Conservation (phyloP, 768 basidiomycete species). For the Mycena alexandri region DNA sequence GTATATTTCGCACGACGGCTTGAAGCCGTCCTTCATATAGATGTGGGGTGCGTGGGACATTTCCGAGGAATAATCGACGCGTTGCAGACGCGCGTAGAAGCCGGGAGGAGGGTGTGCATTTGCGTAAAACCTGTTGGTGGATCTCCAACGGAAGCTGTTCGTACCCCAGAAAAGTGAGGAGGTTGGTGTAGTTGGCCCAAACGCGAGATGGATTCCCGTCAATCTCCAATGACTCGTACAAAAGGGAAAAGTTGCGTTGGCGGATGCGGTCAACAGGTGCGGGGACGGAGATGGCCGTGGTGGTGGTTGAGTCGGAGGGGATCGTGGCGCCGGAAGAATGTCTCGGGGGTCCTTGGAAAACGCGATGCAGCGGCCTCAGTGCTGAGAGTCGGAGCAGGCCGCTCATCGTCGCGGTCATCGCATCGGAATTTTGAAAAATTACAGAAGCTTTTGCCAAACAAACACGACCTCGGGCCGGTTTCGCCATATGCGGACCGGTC, state of each 20-base stretch:
- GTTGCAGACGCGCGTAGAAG: slow-evolving; percentile 61
- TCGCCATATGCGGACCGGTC: no score
- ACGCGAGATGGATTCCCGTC: slow-evolving; percentile 61
- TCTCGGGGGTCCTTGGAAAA: slow-evolving; percentile 20
- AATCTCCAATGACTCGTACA: slow-evolving; percentile 28
- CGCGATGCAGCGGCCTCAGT: slow-evolving; percentile 25
- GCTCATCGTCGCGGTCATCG: slow-evolving; percentile 21
- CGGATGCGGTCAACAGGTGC: slow-evolving; percentile 33
- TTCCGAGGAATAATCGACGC: slow-evolving; percentile 54
- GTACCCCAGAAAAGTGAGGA: slow-evolving; percentile 62
- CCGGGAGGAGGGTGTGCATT: slow-evolving; percentile 65
- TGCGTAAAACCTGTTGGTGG: slow-evolving; percentile 78
- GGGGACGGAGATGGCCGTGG: slow-evolving; percentile 3
- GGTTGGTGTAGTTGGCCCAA: slow-evolving; percentile 74
- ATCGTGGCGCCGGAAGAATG: slow-evolving; percentile 18
- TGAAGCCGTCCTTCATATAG: slow-evolving; percentile 76
- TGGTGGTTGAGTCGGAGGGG: slow-evolving; percentile 3
- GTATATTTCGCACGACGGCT: slow-evolving; percentile 78
- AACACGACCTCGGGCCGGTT: no score
- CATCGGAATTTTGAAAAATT: slow-evolving; percentile 9
- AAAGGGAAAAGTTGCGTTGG: slow-evolving; percentile 34
- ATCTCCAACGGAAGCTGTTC: slow-evolving; percentile 69
- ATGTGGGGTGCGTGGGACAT: slow-evolving; percentile 57
- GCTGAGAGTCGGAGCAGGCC: slow-evolving; percentile 18
- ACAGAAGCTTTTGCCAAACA: slow-evolving; percentile 12